These are phyloP conservation scores for Capsella rubella DNA, from an alignment of 441 rosid genomes.

Conservation along the genomic window DNA sequence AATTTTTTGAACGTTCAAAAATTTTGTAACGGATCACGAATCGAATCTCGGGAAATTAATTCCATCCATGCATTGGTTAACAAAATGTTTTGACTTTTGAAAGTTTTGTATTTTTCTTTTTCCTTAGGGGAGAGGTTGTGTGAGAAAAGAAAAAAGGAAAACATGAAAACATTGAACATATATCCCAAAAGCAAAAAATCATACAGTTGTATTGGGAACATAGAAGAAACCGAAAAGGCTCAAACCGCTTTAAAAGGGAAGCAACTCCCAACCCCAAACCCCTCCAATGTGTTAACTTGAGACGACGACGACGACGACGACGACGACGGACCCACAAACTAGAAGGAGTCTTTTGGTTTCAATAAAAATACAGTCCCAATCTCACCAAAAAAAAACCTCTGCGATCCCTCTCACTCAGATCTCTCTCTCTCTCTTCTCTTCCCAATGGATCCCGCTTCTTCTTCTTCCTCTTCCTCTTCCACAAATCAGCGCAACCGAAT, in stretches of 20 bases:
- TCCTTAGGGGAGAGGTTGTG: no score
- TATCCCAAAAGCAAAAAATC: slow-evolving; percentile 1
- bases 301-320: no score
- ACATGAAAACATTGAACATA: not conserved
- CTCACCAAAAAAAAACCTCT: slow-evolving; percentile 11
- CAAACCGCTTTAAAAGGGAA: slow-evolving; percentile 36
- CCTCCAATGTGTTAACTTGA: no score
- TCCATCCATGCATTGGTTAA: not conserved
- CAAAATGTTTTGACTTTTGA: not conserved
- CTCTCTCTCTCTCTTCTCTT: slow-evolving; percentile 17
- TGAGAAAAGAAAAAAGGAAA: not conserved
- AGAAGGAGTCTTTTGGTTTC: no score
- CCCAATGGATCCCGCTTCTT: slow-evolving; percentile 43
- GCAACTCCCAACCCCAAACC: not conserved
- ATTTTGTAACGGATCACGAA: not conserved
- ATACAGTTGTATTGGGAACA: slow-evolving; percentile 9
- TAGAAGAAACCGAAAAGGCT: slow-evolving; percentile 11
- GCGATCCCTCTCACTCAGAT: slow-evolving; percentile 27
- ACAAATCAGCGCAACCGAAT: slow-evolving; percentile 43
- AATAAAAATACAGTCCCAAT: slow-evolving; percentile 8
- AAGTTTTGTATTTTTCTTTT: not conserved
- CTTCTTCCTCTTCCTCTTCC: slow-evolving; percentile 29
- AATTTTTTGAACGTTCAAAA: not conserved
- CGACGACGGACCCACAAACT: no score
- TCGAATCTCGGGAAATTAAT: not conserved